Percentiles rank a stretch among this genome's conserved stretches.
These are phyloP conservation scores for Plectosphaerella plurivora DNA, from an alignment of 2,329 filamentous ascomycete genomes.

Conservation along the genomic window DNA sequence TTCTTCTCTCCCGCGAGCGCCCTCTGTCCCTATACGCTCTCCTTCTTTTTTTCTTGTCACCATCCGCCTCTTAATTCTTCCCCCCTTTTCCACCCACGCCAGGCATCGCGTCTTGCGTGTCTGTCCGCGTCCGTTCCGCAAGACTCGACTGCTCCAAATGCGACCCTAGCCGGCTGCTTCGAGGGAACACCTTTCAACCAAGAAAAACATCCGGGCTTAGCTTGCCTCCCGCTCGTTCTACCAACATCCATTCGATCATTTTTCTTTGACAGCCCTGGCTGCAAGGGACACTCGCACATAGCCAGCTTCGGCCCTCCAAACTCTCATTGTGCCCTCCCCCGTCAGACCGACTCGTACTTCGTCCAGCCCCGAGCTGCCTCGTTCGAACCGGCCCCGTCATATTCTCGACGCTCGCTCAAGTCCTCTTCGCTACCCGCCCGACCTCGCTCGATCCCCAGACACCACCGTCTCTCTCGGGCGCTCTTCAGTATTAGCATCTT, in stretches of 20 bases:
- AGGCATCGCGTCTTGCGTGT: not conserved
- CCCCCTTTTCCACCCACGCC: slow-evolving; percentile 10
- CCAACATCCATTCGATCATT: slow-evolving; percentile 9
- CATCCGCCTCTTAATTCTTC: slow-evolving; percentile 9
- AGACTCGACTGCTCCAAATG: not conserved
- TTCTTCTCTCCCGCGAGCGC: slow-evolving; percentile 14
- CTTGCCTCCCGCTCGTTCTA: not conserved
- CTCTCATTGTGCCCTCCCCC: not conserved
- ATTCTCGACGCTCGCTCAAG: slow-evolving; percentile 2
- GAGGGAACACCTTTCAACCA: not conserved
- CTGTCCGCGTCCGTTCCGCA: too few species aligned
- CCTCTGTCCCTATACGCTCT: slow-evolving; percentile 8
- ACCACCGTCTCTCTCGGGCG: not conserved
- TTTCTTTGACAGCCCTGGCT: slow-evolving; percentile 12
- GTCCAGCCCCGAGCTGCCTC: not conserved
- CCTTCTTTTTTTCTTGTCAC: slow-evolving; percentile 3
- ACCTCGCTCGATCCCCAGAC: not conserved
- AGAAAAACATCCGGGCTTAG: not conserved
- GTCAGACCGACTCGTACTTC: not conserved
- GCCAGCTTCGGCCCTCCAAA: not conserved
- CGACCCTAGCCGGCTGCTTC: not conserved
- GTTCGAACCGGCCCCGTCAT: not conserved
- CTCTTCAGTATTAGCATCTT: not conserved
- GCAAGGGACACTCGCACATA: slow-evolving; percentile 13
- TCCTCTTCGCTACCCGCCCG: not conserved